Conservation (phyloP, 129 eudicot species). For the Lactuca sativa region DNA sequence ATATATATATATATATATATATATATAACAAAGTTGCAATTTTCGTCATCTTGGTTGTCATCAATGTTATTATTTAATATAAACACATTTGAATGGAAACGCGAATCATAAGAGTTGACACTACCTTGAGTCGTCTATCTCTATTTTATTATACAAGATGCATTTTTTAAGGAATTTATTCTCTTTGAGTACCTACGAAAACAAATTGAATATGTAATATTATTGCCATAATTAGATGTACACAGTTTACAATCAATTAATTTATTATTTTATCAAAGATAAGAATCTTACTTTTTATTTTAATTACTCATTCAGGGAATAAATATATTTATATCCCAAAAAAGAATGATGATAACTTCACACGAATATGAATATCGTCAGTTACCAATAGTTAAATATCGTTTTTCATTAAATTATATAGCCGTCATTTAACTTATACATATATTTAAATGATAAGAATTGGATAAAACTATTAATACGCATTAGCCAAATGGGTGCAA, state of each 20-base stretch:
- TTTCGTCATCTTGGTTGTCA: constrained; percentile 30
- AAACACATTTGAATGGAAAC: constrained; percentile 9
- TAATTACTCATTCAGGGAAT: constrained; percentile 20
- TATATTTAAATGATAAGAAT: neutral
- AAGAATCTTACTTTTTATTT: constrained; percentile 25
- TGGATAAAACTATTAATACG: neutral
- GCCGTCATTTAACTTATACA: constrained; percentile 1
- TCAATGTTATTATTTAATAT: constrained; percentile 8
- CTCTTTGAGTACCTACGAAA: constrained; percentile 37
- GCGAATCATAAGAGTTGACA: constrained; percentile 21
- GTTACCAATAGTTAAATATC: neutral
- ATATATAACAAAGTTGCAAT: constrained; percentile 2
- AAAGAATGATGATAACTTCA: constrained; percentile 14
- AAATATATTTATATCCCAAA: constrained; percentile 10
- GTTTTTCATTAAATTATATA: neutral
- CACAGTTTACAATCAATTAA: constrained; percentile 17
- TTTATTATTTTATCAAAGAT: constrained; percentile 12
- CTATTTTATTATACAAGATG: constrained; percentile 25
- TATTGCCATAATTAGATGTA: constrained; percentile 17
- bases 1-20: neutral
- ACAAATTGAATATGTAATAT: constrained; percentile 13
- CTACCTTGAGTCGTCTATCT: constrained; percentile 9
- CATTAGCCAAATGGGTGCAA: constrained; percentile 24
- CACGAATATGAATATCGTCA: constrained; percentile 5
- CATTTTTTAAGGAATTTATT: constrained; percentile 34